These are phyloP conservation scores for Sugiyamaella pinicola DNA, from an alignment of 1,139 yeast species.

Conservation along the genomic window DNA sequence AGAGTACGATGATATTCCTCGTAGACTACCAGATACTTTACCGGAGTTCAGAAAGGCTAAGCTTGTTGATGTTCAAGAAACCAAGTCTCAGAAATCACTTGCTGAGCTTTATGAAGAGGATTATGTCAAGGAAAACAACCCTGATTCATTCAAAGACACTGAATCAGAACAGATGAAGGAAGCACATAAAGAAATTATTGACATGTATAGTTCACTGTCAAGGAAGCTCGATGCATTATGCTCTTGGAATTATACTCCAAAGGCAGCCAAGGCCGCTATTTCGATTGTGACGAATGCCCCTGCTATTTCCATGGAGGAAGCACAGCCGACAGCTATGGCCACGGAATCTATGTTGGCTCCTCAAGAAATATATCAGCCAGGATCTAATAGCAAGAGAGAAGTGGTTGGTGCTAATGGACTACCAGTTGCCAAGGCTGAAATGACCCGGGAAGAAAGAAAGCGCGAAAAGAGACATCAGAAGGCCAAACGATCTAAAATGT, in stretches of 20 bases:
- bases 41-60: conserved; percentile 54
- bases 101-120: conserved; percentile 94
- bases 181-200: conserved; percentile 77
- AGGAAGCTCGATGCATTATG: conserved; percentile 84
- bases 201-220: conserved; percentile 61
- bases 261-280: conserved; percentile 71
- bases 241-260: conserved; percentile 92
- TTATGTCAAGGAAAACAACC: conserved; percentile 52
- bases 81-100: conserved; percentile 81
- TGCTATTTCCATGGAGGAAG: conserved; percentile 90
- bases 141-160: conserved; percentile 42
- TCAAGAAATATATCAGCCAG: conserved; percentile 82
- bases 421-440: conserved; percentile 79
- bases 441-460: conserved; percentile 83
- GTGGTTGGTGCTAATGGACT: conserved; percentile 78
- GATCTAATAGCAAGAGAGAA: conserved; percentile 53
- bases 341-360: conserved; percentile 85
- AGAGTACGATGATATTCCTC: conserved; percentile 83
- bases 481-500: conserved; percentile 69
- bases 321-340: conserved; percentile 86
- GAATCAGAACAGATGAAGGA: conserved; percentile 64
- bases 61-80: conserved; percentile 69
- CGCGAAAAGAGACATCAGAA: conserved; percentile 84
- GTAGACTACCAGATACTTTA: conserved; percentile 63
- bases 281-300: conserved; percentile 66